Percentiles rank a stretch among this genome's conserved stretches.
Conservation (phyloP, 148 eudicot species). For the Amaranthus palmeri region DNA sequence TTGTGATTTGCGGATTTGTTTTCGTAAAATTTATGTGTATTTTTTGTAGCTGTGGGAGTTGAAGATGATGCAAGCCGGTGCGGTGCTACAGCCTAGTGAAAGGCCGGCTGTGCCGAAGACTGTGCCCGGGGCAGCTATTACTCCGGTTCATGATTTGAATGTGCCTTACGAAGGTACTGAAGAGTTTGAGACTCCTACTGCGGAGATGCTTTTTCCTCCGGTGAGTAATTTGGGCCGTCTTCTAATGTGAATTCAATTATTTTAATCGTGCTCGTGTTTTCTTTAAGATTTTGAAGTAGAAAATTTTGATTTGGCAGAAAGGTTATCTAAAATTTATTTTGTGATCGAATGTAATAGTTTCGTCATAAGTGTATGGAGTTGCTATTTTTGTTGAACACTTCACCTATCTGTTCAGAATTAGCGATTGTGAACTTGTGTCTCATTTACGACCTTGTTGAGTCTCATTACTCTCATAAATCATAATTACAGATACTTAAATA, state of each 20-base stretch:
- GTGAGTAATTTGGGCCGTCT: slow-evolving; percentile 37
- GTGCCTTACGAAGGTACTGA: slow-evolving; percentile 92
- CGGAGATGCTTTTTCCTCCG: slow-evolving; percentile 93
- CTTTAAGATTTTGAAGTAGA: not conserved
- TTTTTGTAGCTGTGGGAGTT: slow-evolving; percentile 68
- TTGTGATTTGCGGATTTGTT: slow-evolving; percentile 20
- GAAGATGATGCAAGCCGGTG: slow-evolving; percentile 91
- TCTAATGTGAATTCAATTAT: not conserved
- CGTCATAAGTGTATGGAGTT: too few relatives aligned
- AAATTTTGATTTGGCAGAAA: not conserved
- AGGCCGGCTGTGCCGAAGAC: slow-evolving; percentile 47
- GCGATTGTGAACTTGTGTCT: too few relatives aligned
- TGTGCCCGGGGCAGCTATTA: slow-evolving; percentile 41
- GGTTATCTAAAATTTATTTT: not conserved
- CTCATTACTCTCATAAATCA: too few relatives aligned
- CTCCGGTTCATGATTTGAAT: slow-evolving; percentile 91
- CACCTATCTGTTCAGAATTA: too few relatives aligned
- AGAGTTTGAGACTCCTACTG: slow-evolving; percentile 97
- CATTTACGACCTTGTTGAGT: too few relatives aligned
- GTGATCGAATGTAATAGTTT: not conserved
- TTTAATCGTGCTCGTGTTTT: not conserved
- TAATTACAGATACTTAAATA: too few relatives aligned
- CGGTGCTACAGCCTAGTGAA: slow-evolving; percentile 63
- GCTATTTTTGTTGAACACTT: too few relatives aligned
- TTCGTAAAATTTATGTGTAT: slow-evolving; percentile 12